Percentiles rank a stretch among this genome's conserved stretches.
Conservation (phyloP, 805 yeast species). For the Candida piceae region DNA sequence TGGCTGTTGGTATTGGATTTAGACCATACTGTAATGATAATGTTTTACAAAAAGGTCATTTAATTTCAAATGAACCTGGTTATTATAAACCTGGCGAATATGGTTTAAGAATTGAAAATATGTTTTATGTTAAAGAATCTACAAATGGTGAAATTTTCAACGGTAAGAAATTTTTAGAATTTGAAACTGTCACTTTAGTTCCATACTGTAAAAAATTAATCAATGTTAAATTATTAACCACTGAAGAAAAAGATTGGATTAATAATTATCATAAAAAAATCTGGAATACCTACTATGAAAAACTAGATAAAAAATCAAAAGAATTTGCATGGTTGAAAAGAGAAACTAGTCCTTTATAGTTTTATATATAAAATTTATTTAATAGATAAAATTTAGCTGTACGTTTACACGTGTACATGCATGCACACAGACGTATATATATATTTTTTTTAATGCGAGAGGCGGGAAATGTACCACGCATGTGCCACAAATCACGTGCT, state of each 20-base stretch:
- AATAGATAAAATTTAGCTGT: not conserved
- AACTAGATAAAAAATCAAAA: constrained; percentile 33
- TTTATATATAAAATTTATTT: too few relatives aligned
- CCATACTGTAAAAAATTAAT: constrained; percentile 54
- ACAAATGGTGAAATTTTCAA: constrained; percentile 29
- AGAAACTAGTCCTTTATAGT: constrained; percentile 34
- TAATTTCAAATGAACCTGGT: constrained; percentile 60
- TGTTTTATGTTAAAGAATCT: constrained; percentile 41
- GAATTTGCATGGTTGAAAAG: constrained; percentile 47
- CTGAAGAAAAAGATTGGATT: constrained; percentile 46
- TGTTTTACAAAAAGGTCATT: constrained; percentile 46
- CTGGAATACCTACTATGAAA: constrained; percentile 39
- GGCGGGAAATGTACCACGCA: too few relatives aligned
- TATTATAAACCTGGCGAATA: constrained; percentile 54
- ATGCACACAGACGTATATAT: too few relatives aligned
- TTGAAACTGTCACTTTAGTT: constrained; percentile 53
- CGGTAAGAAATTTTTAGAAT: constrained; percentile 42
- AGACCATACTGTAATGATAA: constrained; percentile 43
- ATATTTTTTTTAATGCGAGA: too few relatives aligned
- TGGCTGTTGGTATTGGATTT: constrained; percentile 59
- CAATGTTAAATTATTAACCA: constrained; percentile 36
- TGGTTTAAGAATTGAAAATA: constrained; percentile 52
- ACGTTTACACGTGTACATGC: too few relatives aligned
- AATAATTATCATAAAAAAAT: constrained; percentile 43
- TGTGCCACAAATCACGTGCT: too few relatives aligned